phyloP scores from a whole-genome alignment of 2,329 filamentous ascomycete species.

The Magnaporthales sp. region DNA sequence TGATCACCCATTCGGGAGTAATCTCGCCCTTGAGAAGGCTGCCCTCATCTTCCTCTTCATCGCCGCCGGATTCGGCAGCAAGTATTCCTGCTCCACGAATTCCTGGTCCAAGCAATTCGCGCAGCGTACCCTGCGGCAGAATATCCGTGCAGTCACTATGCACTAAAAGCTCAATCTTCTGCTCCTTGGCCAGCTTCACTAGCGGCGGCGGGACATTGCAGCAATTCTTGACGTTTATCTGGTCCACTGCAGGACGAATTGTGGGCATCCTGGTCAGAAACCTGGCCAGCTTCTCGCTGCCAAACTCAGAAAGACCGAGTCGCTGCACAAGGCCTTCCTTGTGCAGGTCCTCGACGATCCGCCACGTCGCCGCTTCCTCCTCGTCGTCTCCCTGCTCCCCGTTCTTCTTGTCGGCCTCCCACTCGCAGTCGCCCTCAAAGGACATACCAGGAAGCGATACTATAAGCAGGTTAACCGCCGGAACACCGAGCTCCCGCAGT shows the following conservation, averaged over 20 bases:
- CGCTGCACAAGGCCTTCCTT: slow-evolving; percentile 61
- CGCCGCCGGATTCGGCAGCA: slow-evolving; percentile 32
- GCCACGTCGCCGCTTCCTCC: slow-evolving; percentile 61
- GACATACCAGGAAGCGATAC: slow-evolving; percentile 88
- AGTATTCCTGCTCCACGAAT: slow-evolving; percentile 68
- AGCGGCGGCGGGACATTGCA: slow-evolving; percentile 90
- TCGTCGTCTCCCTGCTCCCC: slow-evolving; percentile 55
- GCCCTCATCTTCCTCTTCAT: slow-evolving; percentile 24
- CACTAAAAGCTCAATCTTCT: slow-evolving; percentile 79
- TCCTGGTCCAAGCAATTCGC: slow-evolving; percentile 71
- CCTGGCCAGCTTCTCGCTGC: slow-evolving; percentile 68
- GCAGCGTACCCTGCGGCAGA: slow-evolving; percentile 72
- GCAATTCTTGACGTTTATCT: slow-evolving; percentile 94
- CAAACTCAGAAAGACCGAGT: slow-evolving; percentile 86
- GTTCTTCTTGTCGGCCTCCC: slow-evolving; percentile 57
- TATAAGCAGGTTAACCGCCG: slow-evolving; percentile 78
- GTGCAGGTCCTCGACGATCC: slow-evolving; percentile 63
- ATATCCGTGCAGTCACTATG: slow-evolving; percentile 94
- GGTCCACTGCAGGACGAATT: slow-evolving; percentile 74
- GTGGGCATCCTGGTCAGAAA: slow-evolving; percentile 50
- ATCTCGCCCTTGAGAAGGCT: slow-evolving; percentile 62
- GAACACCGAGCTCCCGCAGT: slow-evolving; percentile 61
- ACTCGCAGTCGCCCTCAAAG: slow-evolving; percentile 89
- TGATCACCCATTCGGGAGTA: slow-evolving; percentile 86
- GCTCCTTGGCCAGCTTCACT: slow-evolving; percentile 71